Evolutionary conservation across 1,139 yeast species (phyloP), one percentile per base, ranked within the genome.

Genomic region (Candida tropicalis): DNA sequence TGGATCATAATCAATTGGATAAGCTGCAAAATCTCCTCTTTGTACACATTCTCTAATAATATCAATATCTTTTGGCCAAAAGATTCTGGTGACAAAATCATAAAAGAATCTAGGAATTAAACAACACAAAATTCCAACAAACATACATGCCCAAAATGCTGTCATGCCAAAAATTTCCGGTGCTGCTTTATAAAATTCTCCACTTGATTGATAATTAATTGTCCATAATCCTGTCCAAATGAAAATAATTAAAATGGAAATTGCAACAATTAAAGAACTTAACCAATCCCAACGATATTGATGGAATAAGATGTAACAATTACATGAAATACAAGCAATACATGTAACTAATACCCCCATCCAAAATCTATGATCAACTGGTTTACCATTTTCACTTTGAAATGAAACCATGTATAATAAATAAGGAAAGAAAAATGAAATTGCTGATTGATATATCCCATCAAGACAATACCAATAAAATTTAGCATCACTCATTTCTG

Each of bases 231-330:
- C 97, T 1, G 97, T 83, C 97, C 98, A 91, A 45, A 81, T 82
- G 62, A 81, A 87, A 39, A 89, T 73, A 39, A 90, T 58, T 46
- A 90, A 57, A 44, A 82, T 77, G 6, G 96, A 87, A 35, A 91
- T 58, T 8, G 69, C 67, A 45, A 81, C 79, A 56, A 88, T 75
- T 42, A 87, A 59, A 15, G 75, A 55, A 4, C 91, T 81, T 43
- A 89, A 68, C 95, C 96, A 89, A 66, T 93, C 99, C 99, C 99
- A 93, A 59, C 96, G 77, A 60, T 82, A 82, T 65, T 89, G 96
- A 60, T 90, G 96, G 53, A 86, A 65, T 56, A 89, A 59, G 41
- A 93, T 83, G 67, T 86, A 91, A 11, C 81, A 54, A 62, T 93
- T 88, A 66, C 97, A 89, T 9, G 96, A 71, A 45, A 86, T 70